A percentile compares a stretch with the other conserved stretches of the same genome.
Evolutionary conservation across 2,329 filamentous ascomycete species (phyloP).

Genomic region (Dactylellina haptotyla): DNA sequence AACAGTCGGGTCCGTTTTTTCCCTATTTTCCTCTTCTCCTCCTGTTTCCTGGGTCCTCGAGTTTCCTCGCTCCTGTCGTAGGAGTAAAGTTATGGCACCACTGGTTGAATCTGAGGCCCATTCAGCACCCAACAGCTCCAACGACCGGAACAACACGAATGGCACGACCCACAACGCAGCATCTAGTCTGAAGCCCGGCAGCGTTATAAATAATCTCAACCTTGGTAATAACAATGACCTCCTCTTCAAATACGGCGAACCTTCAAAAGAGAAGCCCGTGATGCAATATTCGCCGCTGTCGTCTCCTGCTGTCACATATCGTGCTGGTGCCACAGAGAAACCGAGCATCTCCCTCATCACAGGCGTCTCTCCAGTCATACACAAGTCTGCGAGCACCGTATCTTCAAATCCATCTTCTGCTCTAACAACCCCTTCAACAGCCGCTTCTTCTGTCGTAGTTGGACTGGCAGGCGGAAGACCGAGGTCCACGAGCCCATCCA

Average conservation of each 20-base stretch:
- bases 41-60: not conserved
- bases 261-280: slow-evolving; percentile 21
- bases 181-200: not conserved
- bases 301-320: slow-evolving; percentile 12
- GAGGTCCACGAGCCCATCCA: slow-evolving; percentile 21
- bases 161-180: slow-evolving; percentile 41
- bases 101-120: slow-evolving; percentile 33
- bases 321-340: slow-evolving; percentile 17
- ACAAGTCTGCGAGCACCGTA: slow-evolving; percentile 29
- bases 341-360: slow-evolving; percentile 47
- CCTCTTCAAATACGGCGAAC: slow-evolving; percentile 12
- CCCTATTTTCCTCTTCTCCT: slow-evolving; percentile 3
- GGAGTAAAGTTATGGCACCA: slow-evolving; percentile 47
- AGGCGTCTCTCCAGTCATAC: slow-evolving; percentile 31
- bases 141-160: slow-evolving; percentile 39
- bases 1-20: not conserved
- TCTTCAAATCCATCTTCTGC: slow-evolving; percentile 45
- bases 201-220: slow-evolving; percentile 19
- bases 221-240: slow-evolving; percentile 32
- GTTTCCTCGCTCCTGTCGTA: slow-evolving; percentile 23
- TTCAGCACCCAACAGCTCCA: slow-evolving; percentile 18
- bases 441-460: slow-evolving; percentile 32
- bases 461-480: slow-evolving; percentile 34
- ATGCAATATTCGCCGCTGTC: slow-evolving; percentile 17
- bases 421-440: slow-evolving; percentile 43